Evolutionary conservation across 352 stramenopile species (phyloP).

Genomic region (Pythium aquatile): DNA sequence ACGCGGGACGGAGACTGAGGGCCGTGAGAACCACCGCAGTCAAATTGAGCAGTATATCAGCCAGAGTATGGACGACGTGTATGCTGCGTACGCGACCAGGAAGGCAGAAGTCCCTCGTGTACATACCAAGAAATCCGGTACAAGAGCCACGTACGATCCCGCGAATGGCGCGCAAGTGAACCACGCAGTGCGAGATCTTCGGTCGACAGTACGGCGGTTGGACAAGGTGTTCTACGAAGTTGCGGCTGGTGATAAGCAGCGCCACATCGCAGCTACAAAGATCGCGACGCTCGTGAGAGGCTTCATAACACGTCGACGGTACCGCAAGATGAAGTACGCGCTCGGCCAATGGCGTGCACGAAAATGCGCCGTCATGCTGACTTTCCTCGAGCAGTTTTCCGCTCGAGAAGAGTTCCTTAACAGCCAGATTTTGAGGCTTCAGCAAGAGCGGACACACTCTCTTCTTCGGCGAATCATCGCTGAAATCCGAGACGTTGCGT

Average conservation of each 20-base stretch:
- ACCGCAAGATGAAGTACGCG: constrained; percentile 37
- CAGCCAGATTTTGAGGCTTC: constrained; percentile 44
- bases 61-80: constrained; percentile 47
- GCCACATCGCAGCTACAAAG: constrained; percentile 63
- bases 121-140: not conserved
- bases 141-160: constrained; percentile 23
- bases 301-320: constrained; percentile 55
- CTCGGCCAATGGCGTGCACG: constrained; percentile 54
- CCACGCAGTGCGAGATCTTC: constrained; percentile 56
- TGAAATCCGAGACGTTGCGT: constrained; percentile 63
- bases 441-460: constrained; percentile 33
- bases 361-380: constrained; percentile 38
- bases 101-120: not conserved
- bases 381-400: constrained; percentile 62
- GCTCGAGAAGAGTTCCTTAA: constrained; percentile 65
- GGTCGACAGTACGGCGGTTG: constrained; percentile 58
- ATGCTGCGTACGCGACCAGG: constrained; percentile 22
- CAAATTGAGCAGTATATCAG: constrained; percentile 55
- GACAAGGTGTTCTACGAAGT: constrained; percentile 81
- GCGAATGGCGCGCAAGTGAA: constrained; percentile 50
- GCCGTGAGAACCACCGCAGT: constrained; percentile 25
- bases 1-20: not conserved
- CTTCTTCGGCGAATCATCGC: constrained; percentile 52
- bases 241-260: constrained; percentile 69
- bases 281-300: constrained; percentile 52